phyloP scores from a whole-genome alignment of 768 basidiomycete species.

The Termitomyces sp. region DNA sequence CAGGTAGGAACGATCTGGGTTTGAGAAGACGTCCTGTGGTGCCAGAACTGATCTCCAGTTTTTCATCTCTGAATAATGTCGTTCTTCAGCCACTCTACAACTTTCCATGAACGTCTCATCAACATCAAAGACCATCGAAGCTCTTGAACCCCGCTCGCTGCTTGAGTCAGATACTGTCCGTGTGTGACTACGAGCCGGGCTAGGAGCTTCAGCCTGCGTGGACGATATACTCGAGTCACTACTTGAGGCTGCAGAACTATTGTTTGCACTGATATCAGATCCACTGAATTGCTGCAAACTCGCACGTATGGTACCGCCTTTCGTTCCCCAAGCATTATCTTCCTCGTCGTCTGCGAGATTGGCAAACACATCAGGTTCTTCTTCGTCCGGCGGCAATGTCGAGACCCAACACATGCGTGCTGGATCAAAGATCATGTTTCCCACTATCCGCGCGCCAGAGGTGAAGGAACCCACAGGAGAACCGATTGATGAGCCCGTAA shows the following conservation, averaged over 20 bases:
- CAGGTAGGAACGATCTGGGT: constrained; percentile 58
- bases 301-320: constrained; percentile 77
- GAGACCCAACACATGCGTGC: constrained; percentile 94
- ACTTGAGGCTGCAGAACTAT: constrained; percentile 19
- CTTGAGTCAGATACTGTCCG: constrained; percentile 70
- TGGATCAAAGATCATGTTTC: constrained; percentile 98
- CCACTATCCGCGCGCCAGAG: constrained; percentile 82
- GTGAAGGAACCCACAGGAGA: constrained; percentile 72
- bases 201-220: constrained; percentile 37
- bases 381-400: constrained; percentile 77
- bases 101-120: constrained; percentile 68
- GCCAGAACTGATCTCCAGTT: constrained; percentile 56
- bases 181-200: constrained; percentile 57
- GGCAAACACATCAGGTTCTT: constrained; percentile 94
- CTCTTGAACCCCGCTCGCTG: constrained; percentile 76
- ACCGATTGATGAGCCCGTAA: constrained; percentile 82
- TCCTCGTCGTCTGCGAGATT: constrained; percentile 90
- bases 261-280: constrained; percentile 26
- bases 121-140: constrained; percentile 72
- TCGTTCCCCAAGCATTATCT: constrained; percentile 65
- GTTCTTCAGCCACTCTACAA: constrained; percentile 73
- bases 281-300: constrained; percentile 30
- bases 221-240: constrained; percentile 19
- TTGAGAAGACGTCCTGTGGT: constrained; percentile 30
- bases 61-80: constrained; percentile 80